Base-by-base conservation (phyloP, 331 rosid genomes). In the Dryas integrifolia region DNA sequence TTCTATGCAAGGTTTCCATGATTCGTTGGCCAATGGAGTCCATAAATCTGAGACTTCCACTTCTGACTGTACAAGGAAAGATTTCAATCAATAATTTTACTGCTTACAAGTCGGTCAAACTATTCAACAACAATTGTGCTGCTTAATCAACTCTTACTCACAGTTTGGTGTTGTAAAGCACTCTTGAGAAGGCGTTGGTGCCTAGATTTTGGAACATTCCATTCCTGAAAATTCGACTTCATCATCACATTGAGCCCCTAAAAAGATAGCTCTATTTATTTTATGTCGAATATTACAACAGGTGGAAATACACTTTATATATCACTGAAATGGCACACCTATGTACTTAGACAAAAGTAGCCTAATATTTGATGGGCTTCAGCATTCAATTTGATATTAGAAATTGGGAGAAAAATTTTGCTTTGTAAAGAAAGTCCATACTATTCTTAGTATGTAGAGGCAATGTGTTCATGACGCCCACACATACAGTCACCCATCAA, bases 121-220 rank as follows among this genome's bases (percentile, higher is more conserved):
- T 43, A 62, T 44, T 43, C 30, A 67, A 48, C 59, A 72, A 62
- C 43, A 76, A 15, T 38, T 83, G 49, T 35, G 50, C 50, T 58
- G 75, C 79, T 60, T 57, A 74, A 82, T 74, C 61, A 76, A 82
- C 56, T 60, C 95, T 82, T 84, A 90, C 80, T 51, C 80, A 76
- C 98, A 58, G 81, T 87, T 80, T 92, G 85, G 5, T 77, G 85
- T 61, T 85, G 92, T 82, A 87, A 77, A 4, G 92, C 98, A 48
- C 90, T 90, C 82, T 49, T 90, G 76, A 92, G 90, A 58, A 92
- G 90, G 60, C 86, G 85, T 8, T 72, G 86, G 83, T 92, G 96
- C 80, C 90, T 88, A 50, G 92, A 89, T 79, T 90, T 92, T 52
- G 88, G 85, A 76, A 80, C 79, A 81, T 83, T 87, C 78, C 69